Conservation (phyloP, 306 rosid species). For the Nissolia schottii region DNA sequence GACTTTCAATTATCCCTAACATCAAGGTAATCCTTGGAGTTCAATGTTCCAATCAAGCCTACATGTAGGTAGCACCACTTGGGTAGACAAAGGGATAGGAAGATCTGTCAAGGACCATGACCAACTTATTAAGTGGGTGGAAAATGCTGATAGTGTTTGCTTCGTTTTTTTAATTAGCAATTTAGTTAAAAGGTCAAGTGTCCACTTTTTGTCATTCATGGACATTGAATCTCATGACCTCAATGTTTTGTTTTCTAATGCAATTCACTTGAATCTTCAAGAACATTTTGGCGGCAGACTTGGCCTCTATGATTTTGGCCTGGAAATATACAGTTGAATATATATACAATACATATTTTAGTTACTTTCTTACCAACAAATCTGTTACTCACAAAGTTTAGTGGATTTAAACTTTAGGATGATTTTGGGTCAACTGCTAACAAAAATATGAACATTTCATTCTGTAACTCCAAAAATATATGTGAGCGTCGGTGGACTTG, state of each 20-base stretch:
- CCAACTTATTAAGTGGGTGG: neutral
- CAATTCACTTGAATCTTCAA: neutral
- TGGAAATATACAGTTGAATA: neutral
- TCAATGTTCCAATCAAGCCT: neutral
- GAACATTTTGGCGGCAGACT: neutral
- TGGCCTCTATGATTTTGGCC: neutral
- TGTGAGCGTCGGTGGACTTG: too few species aligned
- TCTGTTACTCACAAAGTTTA: neutral
- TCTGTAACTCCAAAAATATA: too few species aligned
- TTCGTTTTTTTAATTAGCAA: neutral
- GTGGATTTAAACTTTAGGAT: neutral
- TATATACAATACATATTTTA: too few species aligned
- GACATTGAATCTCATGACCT: neutral
- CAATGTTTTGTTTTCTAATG: neutral
- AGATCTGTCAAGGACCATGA: neutral
- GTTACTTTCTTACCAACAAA: neutral
- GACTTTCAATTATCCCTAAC: neutral
- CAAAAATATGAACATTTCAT: too few species aligned
- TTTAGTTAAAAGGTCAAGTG: neutral
- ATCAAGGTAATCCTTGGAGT: neutral
- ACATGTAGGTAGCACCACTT: neutral
- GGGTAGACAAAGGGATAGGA: neutral
- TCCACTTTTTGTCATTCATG: neutral
- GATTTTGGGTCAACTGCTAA: too few species aligned
- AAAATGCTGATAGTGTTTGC: neutral